A percentile compares a stretch with the other conserved stretches of the same genome.
phyloP scores from a whole-genome alignment of 306 rosid species.

The Rosa lucieae region DNA sequence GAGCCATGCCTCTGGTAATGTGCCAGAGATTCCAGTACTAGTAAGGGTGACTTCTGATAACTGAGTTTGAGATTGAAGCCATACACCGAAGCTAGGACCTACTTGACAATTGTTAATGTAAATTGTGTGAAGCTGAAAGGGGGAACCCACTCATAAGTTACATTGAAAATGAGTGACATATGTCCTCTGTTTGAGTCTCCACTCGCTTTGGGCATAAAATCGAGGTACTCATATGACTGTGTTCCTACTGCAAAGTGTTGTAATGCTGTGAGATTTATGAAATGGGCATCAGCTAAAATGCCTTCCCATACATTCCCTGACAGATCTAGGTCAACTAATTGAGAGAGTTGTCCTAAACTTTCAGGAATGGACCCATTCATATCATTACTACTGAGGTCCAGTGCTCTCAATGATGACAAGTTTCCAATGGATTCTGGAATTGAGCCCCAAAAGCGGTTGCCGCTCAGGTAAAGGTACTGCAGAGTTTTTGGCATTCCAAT shows the following conservation, averaged over 20 bases:
- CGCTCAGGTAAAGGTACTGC: neutral
- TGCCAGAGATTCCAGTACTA: neutral
- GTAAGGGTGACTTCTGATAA: neutral
- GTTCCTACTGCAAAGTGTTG: neutral
- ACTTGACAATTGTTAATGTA: neutral
- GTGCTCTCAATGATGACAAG: slow-evolving; percentile 16
- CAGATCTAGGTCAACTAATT: slow-evolving; percentile 17
- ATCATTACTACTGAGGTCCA: slow-evolving; percentile 22
- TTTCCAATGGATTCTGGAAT: slow-evolving; percentile 36
- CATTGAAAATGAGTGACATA: neutral
- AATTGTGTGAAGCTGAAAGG: neutral
- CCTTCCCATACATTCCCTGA: slow-evolving; percentile 15
- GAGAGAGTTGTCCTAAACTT: slow-evolving; percentile 41
- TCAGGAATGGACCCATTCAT: slow-evolving; percentile 37
- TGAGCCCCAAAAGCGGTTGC: neutral
- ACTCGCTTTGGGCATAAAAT: neutral
- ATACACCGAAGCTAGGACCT: neutral
- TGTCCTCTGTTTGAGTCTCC: neutral
- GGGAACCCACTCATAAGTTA: neutral
- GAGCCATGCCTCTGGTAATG: neutral
- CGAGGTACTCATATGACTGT: neutral
- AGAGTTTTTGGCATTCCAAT: neutral
- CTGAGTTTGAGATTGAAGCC: neutral
- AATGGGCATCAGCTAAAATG: slow-evolving; percentile 33
- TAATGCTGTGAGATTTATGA: slow-evolving; percentile 20